These are phyloP conservation scores for Trypanosoma rangeli DNA, from an alignment of 208 protist species.

Conservation along the genomic window DNA sequence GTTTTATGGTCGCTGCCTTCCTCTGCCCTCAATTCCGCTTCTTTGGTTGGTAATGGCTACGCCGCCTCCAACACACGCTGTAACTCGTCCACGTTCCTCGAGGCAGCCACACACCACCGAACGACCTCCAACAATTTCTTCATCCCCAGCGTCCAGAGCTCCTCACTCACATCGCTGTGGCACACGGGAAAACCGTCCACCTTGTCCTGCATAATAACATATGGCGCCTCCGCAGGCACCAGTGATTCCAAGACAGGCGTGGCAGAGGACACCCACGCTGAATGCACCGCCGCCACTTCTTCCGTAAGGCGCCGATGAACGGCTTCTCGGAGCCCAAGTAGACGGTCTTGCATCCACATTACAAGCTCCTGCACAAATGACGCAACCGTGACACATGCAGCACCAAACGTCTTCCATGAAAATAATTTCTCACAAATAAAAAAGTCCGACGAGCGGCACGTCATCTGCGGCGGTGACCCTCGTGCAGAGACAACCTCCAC, in stretches of 20 bases:
- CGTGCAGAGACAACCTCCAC: constrained; percentile 30
- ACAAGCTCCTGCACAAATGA: constrained; percentile 67
- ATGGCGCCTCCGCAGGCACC: constrained; percentile 37
- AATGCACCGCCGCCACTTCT: background rate
- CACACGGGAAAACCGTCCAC: constrained; percentile 67
- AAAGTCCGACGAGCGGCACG: constrained; percentile 42
- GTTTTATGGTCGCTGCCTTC: background rate
- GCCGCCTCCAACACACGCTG: constrained; percentile 13
- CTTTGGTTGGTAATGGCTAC: background rate
- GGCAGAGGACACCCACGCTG: background rate
- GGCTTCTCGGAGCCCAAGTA: constrained; percentile 29
- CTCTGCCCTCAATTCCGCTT: background rate
- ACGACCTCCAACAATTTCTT: constrained; percentile 75
- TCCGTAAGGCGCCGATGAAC: background rate
- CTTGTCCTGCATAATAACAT: constrained; percentile 37
- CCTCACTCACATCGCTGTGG: constrained; percentile 56
- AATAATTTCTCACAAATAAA: constrained; percentile 69
- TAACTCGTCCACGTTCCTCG: constrained; percentile 50
- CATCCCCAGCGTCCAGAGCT: constrained; percentile 78
- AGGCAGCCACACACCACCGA: constrained; percentile 74
- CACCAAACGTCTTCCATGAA: constrained; percentile 68
- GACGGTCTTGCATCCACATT: constrained; percentile 29
- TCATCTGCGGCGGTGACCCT: constrained; percentile 11
- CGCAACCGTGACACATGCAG: constrained; percentile 60
- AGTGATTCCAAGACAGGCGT: constrained; percentile 10